These are phyloP conservation scores for Magnolia changhungtana DNA, from an alignment of 164 flowering plant species.

Conservation along the genomic window DNA sequence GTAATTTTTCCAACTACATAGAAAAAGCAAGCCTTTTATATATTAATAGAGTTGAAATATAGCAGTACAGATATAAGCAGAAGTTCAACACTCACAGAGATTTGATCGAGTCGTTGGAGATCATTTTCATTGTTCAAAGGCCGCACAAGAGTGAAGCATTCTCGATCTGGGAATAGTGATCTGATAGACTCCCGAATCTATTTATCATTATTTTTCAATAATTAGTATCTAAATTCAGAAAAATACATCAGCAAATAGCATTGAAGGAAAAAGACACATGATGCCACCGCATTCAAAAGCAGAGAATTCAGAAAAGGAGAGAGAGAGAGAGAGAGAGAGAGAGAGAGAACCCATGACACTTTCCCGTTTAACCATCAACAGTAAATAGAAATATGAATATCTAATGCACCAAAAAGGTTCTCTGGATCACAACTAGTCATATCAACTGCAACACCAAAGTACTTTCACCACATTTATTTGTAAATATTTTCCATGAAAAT, in stretches of 20 bases:
- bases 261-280: neutral
- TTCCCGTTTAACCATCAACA: too few relatives aligned
- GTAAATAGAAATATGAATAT: too few relatives aligned
- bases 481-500: too few relatives aligned
- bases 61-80: neutral
- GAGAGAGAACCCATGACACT: too few relatives aligned
- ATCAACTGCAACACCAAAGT: too few relatives aligned
- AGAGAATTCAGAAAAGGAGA: neutral
- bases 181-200: slow-evolving; percentile 96
- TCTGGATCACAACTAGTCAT: too few relatives aligned
- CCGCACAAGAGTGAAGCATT: slow-evolving; percentile 92
- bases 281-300: neutral
- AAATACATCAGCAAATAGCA: neutral
- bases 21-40: neutral
- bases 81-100: slow-evolving; percentile 43
- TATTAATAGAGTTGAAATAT: neutral
- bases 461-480: neutral
- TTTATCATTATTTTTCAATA: slow-evolving; percentile 10
- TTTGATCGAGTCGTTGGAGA: slow-evolving; percentile 90
- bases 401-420: too few relatives aligned
- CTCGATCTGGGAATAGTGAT: slow-evolving; percentile 96
- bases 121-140: slow-evolving; percentile 84
- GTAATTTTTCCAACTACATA: slow-evolving; percentile 72
- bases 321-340: too few relatives aligned
- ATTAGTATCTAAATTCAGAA: slow-evolving; percentile 19